These are phyloP conservation scores for Dujonia santamariae DNA, from an alignment of 1,139 yeast species.

Conservation along the genomic window DNA sequence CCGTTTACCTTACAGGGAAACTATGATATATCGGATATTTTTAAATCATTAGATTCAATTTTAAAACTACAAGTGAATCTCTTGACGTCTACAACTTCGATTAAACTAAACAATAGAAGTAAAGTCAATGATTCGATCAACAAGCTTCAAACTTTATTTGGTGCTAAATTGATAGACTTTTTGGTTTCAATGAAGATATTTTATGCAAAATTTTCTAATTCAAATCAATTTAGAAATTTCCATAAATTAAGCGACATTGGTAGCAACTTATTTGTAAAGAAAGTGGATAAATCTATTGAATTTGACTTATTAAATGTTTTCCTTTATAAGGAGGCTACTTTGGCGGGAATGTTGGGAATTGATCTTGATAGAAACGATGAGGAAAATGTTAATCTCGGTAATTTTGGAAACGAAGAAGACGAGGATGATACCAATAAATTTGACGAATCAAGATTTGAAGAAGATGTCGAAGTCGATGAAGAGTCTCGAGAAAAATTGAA, in stretches of 20 bases:
- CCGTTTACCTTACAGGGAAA: conserved; percentile 10
- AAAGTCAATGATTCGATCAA: conserved; percentile 13
- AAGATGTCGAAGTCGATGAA: conserved; percentile 14
- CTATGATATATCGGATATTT: conserved; percentile 14
- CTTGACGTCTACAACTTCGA: conserved; percentile 7
- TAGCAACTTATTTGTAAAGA: conserved; percentile 13
- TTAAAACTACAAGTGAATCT: conserved; percentile 14
- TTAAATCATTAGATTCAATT: conserved; percentile 16
- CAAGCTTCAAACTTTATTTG: conserved; percentile 23
- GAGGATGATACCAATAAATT: conserved; percentile 14
- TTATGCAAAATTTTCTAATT: conserved; percentile 24
- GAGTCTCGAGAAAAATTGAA: conserved; percentile 9
- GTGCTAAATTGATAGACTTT: conserved; percentile 30
- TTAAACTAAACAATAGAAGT: not conserved
- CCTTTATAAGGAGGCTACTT: conserved; percentile 31
- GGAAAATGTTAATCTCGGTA: conserved; percentile 53
- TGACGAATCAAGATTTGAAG: conserved; percentile 7
- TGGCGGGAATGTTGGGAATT: conserved; percentile 24
- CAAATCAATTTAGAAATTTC: conserved; percentile 26
- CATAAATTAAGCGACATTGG: conserved; percentile 20
- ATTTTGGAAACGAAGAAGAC: conserved; percentile 9
- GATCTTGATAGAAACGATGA: conserved; percentile 52
- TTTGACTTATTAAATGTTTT: conserved; percentile 25
- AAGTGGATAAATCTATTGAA: conserved; percentile 23
- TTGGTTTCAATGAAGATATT: conserved; percentile 32